Evolutionary conservation across 768 basidiomycete genomes (phyloP).

Genomic region (Phallus indusiatus): DNA sequence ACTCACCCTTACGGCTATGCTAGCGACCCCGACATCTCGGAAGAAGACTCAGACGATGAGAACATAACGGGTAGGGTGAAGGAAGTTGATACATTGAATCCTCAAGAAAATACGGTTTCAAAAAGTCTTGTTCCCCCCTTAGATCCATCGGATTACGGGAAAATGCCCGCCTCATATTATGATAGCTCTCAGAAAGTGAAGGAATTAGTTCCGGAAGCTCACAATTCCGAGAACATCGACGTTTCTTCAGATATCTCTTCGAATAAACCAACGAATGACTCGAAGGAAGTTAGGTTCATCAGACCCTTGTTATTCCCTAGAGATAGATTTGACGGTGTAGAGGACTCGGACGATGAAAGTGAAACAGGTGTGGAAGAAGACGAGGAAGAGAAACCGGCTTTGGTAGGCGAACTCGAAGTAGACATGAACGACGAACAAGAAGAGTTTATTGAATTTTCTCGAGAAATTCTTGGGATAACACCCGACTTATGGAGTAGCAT

Average conservation of each 20-base stretch:
- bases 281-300: constrained; percentile 33
- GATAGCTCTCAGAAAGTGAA: constrained; percentile 61
- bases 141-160: constrained; percentile 78
- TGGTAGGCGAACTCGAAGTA: constrained; percentile 77
- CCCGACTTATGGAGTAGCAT: constrained; percentile 90
- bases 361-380: constrained; percentile 38
- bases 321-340: constrained; percentile 84
- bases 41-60: constrained; percentile 34
- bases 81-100: constrained; percentile 18
- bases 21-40: constrained; percentile 38
- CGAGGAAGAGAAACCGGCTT: constrained; percentile 75
- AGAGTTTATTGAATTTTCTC: constrained; percentile 91
- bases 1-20: constrained; percentile 17
- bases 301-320: constrained; percentile 75
- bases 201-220: constrained; percentile 33
- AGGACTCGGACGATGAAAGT: constrained; percentile 79
- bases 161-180: constrained; percentile 67
- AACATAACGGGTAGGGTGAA: constrained; percentile 14
- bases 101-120: constrained; percentile 55
- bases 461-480: constrained; percentile 80
- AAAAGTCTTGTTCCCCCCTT: constrained; percentile 75
- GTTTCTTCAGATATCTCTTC: neutral
- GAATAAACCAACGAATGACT: neutral
- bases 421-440: constrained; percentile 92
- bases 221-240: constrained; percentile 24